These are phyloP conservation scores for Pinus tabuliformis DNA, from an alignment of 75 land plant species.

Conservation along the genomic window DNA sequence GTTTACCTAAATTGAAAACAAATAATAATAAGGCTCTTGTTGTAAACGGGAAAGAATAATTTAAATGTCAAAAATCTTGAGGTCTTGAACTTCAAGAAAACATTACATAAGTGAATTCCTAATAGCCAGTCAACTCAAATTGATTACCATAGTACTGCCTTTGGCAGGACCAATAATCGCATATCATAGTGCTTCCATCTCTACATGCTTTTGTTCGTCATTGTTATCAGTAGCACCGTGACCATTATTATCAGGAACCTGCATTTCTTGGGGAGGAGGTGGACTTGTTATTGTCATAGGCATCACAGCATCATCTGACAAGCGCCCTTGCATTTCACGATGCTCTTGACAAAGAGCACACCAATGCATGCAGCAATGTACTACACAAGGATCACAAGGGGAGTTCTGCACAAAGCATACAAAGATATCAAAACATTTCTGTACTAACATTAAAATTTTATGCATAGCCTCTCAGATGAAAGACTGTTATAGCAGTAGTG, in stretches of 20 bases:
- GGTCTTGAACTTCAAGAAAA: too few relatives aligned
- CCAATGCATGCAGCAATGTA: constrained; percentile 97
- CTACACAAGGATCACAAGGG: constrained; percentile 93
- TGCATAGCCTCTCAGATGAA: not conserved
- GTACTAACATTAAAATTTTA: not conserved
- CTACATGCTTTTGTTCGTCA: constrained; percentile 9
- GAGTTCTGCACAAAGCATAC: constrained; percentile 56
- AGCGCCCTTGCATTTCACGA: constrained; percentile 82
- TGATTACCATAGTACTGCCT: too few relatives aligned
- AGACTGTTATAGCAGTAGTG: not conserved
- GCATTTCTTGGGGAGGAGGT: constrained; percentile 81
- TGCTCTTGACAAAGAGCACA: constrained; percentile 95
- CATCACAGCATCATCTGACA: constrained; percentile 52
- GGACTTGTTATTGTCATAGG: constrained; percentile 64
- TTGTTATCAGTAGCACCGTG: constrained; percentile 15
- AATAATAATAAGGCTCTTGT: too few relatives aligned
- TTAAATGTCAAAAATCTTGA: too few relatives aligned
- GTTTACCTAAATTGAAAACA: too few relatives aligned
- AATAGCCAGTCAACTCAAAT: too few relatives aligned
- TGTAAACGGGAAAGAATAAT: too few relatives aligned
- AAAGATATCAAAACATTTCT: constrained; percentile 4
- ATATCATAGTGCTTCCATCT: constrained; percentile 16
- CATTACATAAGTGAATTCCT: too few relatives aligned
- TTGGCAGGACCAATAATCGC: too few relatives aligned
- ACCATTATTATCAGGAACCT: constrained; percentile 18